These are phyloP conservation scores for Saccharomyces mikatae DNA, from an alignment of 805 yeast species.

Conservation along the genomic window DNA sequence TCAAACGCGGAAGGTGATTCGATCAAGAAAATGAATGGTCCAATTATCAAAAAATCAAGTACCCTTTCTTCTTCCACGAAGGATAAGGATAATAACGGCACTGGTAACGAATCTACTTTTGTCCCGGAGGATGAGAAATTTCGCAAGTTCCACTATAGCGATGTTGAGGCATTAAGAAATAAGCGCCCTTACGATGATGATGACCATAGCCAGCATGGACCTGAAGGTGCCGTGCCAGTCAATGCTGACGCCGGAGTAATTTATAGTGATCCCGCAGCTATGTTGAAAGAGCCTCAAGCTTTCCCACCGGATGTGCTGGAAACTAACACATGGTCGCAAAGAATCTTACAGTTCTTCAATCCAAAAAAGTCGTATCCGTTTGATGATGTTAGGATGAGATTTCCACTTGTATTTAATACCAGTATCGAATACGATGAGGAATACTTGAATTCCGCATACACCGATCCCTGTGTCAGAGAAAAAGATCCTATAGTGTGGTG, in stretches of 20 bases:
- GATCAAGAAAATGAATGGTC: neutral
- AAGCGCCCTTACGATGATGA: neutral
- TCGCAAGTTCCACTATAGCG: constrained; percentile 19
- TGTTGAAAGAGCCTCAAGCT: constrained; percentile 16
- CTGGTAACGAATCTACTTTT: constrained; percentile 17
- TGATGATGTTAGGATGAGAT: constrained; percentile 34
- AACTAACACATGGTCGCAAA: constrained; percentile 9
- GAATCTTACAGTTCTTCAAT: constrained; percentile 35
- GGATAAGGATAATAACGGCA: constrained; percentile 4
- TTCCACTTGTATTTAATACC: constrained; percentile 32
- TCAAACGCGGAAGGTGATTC: constrained; percentile 1
- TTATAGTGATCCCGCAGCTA: constrained; percentile 18
- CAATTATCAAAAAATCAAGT: constrained; percentile 1
- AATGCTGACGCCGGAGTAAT: constrained; percentile 23
- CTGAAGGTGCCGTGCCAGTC: constrained; percentile 12
- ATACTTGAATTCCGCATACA: constrained; percentile 27
- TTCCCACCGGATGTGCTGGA: constrained; percentile 20
- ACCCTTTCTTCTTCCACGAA: constrained; percentile 2
- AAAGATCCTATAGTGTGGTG: constrained; percentile 58
- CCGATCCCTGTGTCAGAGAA: constrained; percentile 24
- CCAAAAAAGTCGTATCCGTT: constrained; percentile 42
- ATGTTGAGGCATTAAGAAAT: constrained; percentile 12
- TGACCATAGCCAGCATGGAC: neutral
- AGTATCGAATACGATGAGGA: constrained; percentile 28
- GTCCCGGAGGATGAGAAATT: constrained; percentile 24